Percentiles rank a stretch among this genome's conserved stretches.
Evolutionary conservation across 345 rosid genomes (phyloP).

Genomic region (Bruguiera gymnorhiza): DNA sequence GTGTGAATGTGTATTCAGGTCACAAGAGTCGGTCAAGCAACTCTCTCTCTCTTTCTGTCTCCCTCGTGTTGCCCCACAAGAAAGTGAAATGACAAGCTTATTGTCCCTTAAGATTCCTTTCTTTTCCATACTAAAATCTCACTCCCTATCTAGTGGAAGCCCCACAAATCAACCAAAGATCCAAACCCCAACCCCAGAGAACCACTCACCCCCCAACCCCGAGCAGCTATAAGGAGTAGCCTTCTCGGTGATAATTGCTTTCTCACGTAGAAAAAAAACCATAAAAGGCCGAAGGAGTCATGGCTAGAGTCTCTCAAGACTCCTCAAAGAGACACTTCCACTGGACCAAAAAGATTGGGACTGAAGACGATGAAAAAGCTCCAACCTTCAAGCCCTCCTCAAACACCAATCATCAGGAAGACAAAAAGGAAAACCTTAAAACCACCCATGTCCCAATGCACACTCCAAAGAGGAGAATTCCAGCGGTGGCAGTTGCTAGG

Average conservation of each 20-base stretch:
- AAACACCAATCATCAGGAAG: conserved; percentile 25
- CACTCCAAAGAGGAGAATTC: conserved; percentile 61
- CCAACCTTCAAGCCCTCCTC: conserved; percentile 35
- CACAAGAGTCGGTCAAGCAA: conserved; percentile 62
- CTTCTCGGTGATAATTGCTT: not conserved
- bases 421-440: conserved; percentile 17
- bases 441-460: conserved; percentile 22
- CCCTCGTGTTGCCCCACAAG: conserved; percentile 46
- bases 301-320: conserved; percentile 43
- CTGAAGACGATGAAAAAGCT: conserved; percentile 46
- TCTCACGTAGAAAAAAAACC: not conserved
- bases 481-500: conserved; percentile 69
- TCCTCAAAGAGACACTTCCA: conserved; percentile 73
- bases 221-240: not conserved
- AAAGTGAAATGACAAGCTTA: conserved; percentile 50
- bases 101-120: conserved; percentile 19
- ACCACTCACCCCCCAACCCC: not conserved
- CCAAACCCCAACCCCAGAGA: not conserved
- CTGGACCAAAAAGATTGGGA: conserved; percentile 74
- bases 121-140: not conserved
- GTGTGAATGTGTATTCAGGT: conserved; percentile 37
- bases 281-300: not conserved
- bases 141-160: not conserved
- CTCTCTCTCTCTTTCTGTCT: conserved; percentile 23
- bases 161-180: not conserved